Evolutionary conservation across 345 rosid species (phyloP).

Genomic region (Limnanthes douglasii): DNA sequence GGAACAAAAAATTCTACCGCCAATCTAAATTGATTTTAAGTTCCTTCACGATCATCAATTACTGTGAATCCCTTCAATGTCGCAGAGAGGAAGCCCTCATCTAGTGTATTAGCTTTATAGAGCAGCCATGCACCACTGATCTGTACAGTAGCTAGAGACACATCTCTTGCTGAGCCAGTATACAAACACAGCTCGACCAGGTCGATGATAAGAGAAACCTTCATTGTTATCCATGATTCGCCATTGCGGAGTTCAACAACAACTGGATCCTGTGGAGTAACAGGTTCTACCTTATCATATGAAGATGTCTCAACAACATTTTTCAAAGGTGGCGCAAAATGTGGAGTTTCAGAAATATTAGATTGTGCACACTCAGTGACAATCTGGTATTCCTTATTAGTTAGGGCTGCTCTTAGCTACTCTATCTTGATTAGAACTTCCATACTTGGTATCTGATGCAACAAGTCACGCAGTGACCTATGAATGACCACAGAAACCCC

Average conservation of each 20-base stretch:
- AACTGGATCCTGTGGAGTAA: constrained; percentile 25
- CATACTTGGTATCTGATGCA: constrained; percentile 65
- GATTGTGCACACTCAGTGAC: constrained; percentile 77
- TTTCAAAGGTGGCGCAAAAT: constrained; percentile 39
- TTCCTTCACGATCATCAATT: too few relatives aligned
- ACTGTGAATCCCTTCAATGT: too few relatives aligned
- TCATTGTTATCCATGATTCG: constrained; percentile 49
- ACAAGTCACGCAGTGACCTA: constrained; percentile 84
- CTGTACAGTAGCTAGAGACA: constrained; percentile 73
- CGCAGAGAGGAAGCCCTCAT: too few relatives aligned
- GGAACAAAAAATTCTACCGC: too few relatives aligned
- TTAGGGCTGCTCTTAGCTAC: constrained; percentile 63
- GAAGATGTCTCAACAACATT: constrained; percentile 27
- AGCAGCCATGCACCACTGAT: too few relatives aligned
- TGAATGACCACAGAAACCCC: constrained; percentile 72
- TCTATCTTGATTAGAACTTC: constrained; percentile 70
- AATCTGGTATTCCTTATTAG: constrained; percentile 79
- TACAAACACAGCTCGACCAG: constrained; percentile 65
- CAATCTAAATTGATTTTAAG: too few relatives aligned
- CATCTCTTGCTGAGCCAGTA: constrained; percentile 55
- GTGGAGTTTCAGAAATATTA: constrained; percentile 74
- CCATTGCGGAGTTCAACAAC: constrained; percentile 14
- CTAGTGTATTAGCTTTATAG: too few relatives aligned
- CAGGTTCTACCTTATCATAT: constrained; percentile 23
- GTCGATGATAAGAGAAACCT: constrained; percentile 57